Evolutionary conservation across 2,329 filamentous ascomycete genomes (phyloP).

Genomic region (Blastomyces silverae): DNA sequence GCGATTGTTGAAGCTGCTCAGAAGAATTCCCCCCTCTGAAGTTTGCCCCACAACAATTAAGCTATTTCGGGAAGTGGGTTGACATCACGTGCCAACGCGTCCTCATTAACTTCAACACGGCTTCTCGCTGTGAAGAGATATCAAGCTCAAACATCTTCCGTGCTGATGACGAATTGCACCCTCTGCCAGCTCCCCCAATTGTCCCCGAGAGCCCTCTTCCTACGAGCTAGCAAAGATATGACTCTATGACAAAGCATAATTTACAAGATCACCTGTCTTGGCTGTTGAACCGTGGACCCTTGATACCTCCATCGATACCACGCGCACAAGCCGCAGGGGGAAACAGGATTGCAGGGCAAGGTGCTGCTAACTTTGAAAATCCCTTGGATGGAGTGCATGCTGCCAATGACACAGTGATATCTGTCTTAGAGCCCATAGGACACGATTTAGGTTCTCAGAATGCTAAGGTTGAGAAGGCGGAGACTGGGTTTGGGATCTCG

Average conservation of each 20-base stretch:
- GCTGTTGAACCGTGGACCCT: slow-evolving; percentile 40
- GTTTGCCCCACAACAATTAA: background rate
- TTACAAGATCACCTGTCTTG: slow-evolving; percentile 42
- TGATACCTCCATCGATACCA: slow-evolving; percentile 30
- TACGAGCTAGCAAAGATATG: slow-evolving; percentile 25
- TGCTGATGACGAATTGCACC: background rate
- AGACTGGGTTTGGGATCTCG: slow-evolving; percentile 27
- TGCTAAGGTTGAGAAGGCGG: slow-evolving; percentile 17
- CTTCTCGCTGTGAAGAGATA: background rate
- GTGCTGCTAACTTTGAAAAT: slow-evolving; percentile 11
- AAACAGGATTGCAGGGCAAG: slow-evolving; percentile 16
- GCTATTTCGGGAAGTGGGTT: slow-evolving; percentile 2
- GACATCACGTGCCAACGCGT: slow-evolving; percentile 20
- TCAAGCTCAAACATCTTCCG: slow-evolving; percentile 3
- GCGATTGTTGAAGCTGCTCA: background rate
- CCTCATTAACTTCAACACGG: background rate
- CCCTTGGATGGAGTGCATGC: slow-evolving; percentile 14
- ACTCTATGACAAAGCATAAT: slow-evolving; percentile 47
- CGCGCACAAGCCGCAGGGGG: slow-evolving; percentile 26
- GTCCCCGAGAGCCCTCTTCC: background rate
- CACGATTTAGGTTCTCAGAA: slow-evolving; percentile 18
- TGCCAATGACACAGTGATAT: slow-evolving; percentile 16
- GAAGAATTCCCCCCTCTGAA: background rate
- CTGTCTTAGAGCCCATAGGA: slow-evolving; percentile 16
- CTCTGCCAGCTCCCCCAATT: background rate